These are phyloP conservation scores for Cladosporium austrohemisphaericum DNA, from an alignment of 2,329 filamentous ascomycete genomes.

Conservation along the genomic window DNA sequence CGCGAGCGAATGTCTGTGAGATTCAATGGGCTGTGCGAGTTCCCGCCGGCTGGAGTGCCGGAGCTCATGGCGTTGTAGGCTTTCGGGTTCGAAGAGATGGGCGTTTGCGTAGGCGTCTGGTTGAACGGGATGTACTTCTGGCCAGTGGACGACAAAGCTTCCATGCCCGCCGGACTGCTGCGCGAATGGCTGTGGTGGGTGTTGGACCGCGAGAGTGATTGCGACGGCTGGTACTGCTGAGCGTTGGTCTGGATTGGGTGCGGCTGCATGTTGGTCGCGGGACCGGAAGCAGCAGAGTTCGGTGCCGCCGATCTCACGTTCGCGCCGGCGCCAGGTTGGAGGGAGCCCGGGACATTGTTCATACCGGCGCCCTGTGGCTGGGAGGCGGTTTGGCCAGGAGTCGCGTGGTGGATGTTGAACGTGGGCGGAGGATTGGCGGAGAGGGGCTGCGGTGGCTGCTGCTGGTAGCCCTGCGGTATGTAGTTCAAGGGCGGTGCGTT, in stretches of 20 bases:
- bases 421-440: slow-evolving; percentile 48
- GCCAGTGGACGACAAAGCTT: slow-evolving; percentile 34
- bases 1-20: slow-evolving; percentile 87
- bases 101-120: slow-evolving; percentile 58
- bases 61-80: slow-evolving; percentile 44
- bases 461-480: slow-evolving; percentile 36
- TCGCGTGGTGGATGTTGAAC: slow-evolving; percentile 56
- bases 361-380: slow-evolving; percentile 22
- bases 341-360: slow-evolving; percentile 54
- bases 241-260: slow-evolving; percentile 46
- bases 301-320: slow-evolving; percentile 46
- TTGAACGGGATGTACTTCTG: slow-evolving; percentile 61
- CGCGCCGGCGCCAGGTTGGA: slow-evolving; percentile 54
- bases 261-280: slow-evolving; percentile 30
- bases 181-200: slow-evolving; percentile 74
- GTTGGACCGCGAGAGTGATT: slow-evolving; percentile 61
- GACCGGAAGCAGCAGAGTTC: slow-evolving; percentile 18
- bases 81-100: slow-evolving; percentile 38
- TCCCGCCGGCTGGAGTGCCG: slow-evolving; percentile 53
- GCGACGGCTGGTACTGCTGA: slow-evolving; percentile 48
- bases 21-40: slow-evolving; percentile 82
- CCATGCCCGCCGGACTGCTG: slow-evolving; percentile 67
- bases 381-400: slow-evolving; percentile 20
- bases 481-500: slow-evolving; percentile 20
- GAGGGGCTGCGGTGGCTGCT: slow-evolving; percentile 48